Conservation (phyloP, 495 filamentous ascomycete species). For the Xylaria acuta region DNA sequence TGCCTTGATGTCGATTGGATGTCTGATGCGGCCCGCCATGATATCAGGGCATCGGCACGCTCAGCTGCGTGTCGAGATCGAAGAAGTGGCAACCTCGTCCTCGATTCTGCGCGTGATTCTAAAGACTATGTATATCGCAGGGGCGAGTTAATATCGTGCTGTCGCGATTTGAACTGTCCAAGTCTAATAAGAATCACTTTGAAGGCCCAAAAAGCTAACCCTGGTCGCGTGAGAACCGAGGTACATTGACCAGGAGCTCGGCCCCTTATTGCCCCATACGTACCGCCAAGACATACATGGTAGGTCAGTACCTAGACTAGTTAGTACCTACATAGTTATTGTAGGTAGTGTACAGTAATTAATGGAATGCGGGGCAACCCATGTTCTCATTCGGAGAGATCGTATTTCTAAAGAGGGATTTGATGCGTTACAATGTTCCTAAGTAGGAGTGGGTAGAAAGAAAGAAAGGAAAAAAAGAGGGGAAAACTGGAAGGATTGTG, state of each 20-base stretch:
- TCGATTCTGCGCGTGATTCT: background rate
- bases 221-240: constrained; percentile 18
- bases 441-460: no score
- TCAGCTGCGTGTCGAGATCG: background rate
- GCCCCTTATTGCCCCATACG: background rate
- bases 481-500: no score
- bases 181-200: background rate
- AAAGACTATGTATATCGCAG: background rate
- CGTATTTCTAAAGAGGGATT: no score
- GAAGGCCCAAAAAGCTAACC: background rate
- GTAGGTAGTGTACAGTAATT: no score
- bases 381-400: no score
- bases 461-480: no score
- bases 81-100: background rate
- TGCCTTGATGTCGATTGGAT: constrained; percentile 80
- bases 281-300: background rate
- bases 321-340: no score
- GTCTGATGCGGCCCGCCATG: constrained; percentile 92
- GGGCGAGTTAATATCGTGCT: background rate
- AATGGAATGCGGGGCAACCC: background rate
- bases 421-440: no score
- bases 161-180: background rate
- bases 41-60: background rate
- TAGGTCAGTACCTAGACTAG: no score
- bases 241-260: constrained; percentile 1